Conservation (phyloP, 2,329 filamentous ascomycete genomes). For the Teratosphaeria nubilosa region DNA sequence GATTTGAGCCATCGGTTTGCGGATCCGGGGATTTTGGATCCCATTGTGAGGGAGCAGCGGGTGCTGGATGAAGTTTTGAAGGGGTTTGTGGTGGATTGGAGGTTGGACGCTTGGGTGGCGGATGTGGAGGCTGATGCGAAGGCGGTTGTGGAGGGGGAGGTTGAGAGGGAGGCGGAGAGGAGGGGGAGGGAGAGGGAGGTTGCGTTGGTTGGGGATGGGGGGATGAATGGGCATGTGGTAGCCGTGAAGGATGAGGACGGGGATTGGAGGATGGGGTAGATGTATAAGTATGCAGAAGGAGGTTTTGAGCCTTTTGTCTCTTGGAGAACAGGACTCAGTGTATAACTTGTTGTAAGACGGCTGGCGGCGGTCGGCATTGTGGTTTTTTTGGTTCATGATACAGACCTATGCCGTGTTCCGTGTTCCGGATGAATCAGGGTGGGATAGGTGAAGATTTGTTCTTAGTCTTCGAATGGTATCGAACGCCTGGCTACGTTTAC, state of each 20-base stretch:
- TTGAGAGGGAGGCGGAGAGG: conserved; percentile 19
- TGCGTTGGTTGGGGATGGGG: not conserved
- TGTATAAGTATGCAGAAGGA: not conserved
- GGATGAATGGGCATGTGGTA: not conserved
- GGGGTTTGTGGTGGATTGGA: conserved; percentile 55
- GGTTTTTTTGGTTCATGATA: not conserved
- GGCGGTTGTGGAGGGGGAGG: conserved; percentile 27
- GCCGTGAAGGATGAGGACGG: not conserved
- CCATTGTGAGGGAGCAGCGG: conserved; percentile 61
- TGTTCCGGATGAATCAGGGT: not conserved
- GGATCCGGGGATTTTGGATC: conserved; percentile 50
- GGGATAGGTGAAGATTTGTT: no score
- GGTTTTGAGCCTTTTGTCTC: not conserved
- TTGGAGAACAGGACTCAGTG: not conserved
- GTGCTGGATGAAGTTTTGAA: conserved; percentile 59
- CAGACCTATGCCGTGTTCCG: not conserved
- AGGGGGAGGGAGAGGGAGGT: conserved; percentile 12
- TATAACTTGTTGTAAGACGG: not conserved
- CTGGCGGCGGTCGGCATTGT: not conserved
- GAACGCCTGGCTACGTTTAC: no score
- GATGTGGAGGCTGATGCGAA: conserved; percentile 31
- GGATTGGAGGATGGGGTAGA: not conserved
- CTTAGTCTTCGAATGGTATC: no score
- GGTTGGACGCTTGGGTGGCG: conserved; percentile 59
- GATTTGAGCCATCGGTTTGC: conserved; percentile 45